These are phyloP conservation scores for Alternaria sp. DNA, from an alignment of 2,329 filamentous ascomycete species.

Conservation along the genomic window DNA sequence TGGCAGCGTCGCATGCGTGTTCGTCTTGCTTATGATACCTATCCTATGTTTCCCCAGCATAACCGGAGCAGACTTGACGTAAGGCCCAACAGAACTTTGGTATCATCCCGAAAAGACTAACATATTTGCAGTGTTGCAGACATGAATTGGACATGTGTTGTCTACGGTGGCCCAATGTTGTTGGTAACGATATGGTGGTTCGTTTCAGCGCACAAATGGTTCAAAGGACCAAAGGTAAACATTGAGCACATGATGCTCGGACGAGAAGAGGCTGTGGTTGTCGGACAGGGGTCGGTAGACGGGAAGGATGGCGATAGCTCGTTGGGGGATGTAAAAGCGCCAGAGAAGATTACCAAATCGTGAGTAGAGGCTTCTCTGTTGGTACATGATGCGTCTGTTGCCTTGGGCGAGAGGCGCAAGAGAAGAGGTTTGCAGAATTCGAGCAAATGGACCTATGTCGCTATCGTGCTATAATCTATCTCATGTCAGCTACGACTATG, in stretches of 20 bases:
- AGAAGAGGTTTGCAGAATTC: no score
- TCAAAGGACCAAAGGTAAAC: conserved; percentile 74
- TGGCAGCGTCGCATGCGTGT: conserved; percentile 64
- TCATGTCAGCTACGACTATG: no score
- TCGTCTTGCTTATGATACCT: conserved; percentile 72
- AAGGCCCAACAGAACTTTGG: conserved; percentile 22
- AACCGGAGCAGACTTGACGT: conserved; percentile 64
- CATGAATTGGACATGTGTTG: conserved; percentile 76
- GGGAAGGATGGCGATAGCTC: conserved; percentile 17
- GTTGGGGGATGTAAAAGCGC: conserved; percentile 3
- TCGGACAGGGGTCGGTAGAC: conserved; percentile 35
- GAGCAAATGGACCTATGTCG: no score
- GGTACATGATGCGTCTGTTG: no score
- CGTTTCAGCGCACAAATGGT: conserved; percentile 71
- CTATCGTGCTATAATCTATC: no score
- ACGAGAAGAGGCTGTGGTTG: conserved; percentile 49
- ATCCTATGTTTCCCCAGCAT: conserved; percentile 71
- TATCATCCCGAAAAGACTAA: conserved; percentile 15
- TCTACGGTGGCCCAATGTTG: conserved; percentile 71
- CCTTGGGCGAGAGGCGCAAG: no score
- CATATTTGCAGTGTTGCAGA: conserved; percentile 47
- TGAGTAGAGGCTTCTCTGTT: not conserved
- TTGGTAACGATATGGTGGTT: conserved; percentile 68
- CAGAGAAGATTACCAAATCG: conserved; percentile 9
- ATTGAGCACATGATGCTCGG: conserved; percentile 64